Percentiles rank a stretch among this genome's conserved stretches.
These are phyloP conservation scores for Lagenaria siceraria DNA, from an alignment of 306 rosid species.

Conservation along the genomic window DNA sequence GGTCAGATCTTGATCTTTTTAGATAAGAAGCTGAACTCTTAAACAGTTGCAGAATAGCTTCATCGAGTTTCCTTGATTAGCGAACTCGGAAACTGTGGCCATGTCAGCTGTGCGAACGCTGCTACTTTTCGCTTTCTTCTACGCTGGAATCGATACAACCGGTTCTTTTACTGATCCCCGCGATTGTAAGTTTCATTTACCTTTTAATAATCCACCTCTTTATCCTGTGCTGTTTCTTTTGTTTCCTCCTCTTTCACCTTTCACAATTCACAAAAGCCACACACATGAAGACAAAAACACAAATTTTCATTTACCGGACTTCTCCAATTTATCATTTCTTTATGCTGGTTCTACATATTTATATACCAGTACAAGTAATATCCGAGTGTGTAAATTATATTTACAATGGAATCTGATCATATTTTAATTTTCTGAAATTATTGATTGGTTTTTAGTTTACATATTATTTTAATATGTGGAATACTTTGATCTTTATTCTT, in stretches of 20 bases:
- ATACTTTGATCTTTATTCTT: not conserved
- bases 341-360: not conserved
- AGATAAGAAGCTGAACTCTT: not conserved
- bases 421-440: not conserved
- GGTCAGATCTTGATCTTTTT: not conserved
- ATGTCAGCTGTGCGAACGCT: not conserved
- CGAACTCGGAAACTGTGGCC: not conserved
- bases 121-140: not conserved
- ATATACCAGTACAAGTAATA: not conserved
- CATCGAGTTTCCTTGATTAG: not conserved
- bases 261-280: not conserved
- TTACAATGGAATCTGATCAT: not conserved
- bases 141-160: not conserved
- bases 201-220: not conserved
- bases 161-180: not conserved
- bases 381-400: not conserved
- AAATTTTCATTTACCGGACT: not conserved
- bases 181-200: not conserved
- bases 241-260: not conserved
- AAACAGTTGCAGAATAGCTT: not conserved
- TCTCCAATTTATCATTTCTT: not conserved
- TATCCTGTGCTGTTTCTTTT: not conserved
- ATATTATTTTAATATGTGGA: not conserved
- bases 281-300: not conserved
- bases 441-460: not conserved